These are phyloP conservation scores for Polytolypa hystricis DNA, from an alignment of 2,329 filamentous ascomycete genomes.

Conservation along the genomic window DNA sequence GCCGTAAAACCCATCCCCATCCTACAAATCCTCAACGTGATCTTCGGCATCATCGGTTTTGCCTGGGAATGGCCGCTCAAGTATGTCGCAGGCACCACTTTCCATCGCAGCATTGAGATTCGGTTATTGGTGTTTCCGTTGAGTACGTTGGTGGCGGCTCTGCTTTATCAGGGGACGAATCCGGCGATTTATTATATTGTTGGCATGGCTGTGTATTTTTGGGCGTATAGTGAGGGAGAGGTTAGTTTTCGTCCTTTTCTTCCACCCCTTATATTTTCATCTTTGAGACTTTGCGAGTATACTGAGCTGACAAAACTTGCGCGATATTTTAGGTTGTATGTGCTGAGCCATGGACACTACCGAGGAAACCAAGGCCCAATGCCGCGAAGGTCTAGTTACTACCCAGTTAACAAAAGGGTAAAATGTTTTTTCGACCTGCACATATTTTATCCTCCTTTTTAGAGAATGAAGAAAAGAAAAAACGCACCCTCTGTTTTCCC, in stretches of 20 bases:
- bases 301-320: not conserved
- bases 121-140: constrained; percentile 75
- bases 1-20: constrained; percentile 80
- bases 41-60: constrained; percentile 67
- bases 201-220: constrained; percentile 80
- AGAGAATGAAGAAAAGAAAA: too few relatives aligned
- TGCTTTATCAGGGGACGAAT: constrained; percentile 90
- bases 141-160: constrained; percentile 57
- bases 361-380: constrained; percentile 34
- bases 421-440: not conserved
- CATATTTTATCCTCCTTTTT: too few relatives aligned
- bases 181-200: constrained; percentile 84
- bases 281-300: not conserved
- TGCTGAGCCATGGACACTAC: constrained; percentile 58
- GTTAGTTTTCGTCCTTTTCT: constrained; percentile 42
- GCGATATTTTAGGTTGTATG: constrained; percentile 50
- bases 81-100: constrained; percentile 60
- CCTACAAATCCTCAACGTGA: constrained; percentile 78
- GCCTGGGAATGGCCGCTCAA: constrained; percentile 85
- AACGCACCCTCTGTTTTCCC: too few relatives aligned
- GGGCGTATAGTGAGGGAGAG: constrained; percentile 96
- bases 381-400: constrained; percentile 20
- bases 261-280: not conserved
- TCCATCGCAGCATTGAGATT: constrained; percentile 82
- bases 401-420: not conserved